Evolutionary conservation across 805 yeast species (phyloP).

Genomic region (Scheffersomyces coipomensis): DNA sequence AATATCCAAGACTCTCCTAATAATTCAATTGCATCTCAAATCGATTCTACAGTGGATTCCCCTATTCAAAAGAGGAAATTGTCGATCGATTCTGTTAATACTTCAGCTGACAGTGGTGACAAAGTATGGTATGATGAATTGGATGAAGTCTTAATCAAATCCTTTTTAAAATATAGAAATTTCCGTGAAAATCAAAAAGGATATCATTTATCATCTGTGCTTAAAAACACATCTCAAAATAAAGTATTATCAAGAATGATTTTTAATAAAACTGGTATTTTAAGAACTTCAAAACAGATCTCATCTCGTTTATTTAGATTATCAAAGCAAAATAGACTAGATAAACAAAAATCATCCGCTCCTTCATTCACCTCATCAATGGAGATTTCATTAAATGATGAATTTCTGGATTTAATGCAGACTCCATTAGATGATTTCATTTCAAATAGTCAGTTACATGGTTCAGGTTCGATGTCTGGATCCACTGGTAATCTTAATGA

Average conservation of each 20-base stretch:
- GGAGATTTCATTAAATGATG: constrained; percentile 13
- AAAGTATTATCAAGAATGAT: constrained; percentile 41
- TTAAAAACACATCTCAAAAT: constrained; percentile 36
- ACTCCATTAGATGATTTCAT: constrained; percentile 28
- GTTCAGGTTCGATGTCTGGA: neutral
- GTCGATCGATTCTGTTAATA: constrained; percentile 1
- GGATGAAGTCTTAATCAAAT: constrained; percentile 33
- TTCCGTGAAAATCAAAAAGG: constrained; percentile 24
- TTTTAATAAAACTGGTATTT: constrained; percentile 31
- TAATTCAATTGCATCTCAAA: constrained; percentile 33
- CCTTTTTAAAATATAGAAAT: constrained; percentile 31
- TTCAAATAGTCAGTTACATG: constrained; percentile 3
- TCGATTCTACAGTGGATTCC: constrained; percentile 27
- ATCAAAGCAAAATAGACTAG: constrained; percentile 21
- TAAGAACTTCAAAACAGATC: constrained; percentile 38
- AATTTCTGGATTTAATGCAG: constrained; percentile 23
- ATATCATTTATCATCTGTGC: constrained; percentile 17
- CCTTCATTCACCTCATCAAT: neutral
- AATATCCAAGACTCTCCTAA: constrained; percentile 28
- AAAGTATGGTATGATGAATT: constrained; percentile 35
- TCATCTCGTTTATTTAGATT: constrained; percentile 28
- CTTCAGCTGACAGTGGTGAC: constrained; percentile 10
- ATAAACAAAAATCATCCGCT: constrained; percentile 10
- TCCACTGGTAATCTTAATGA: neutral
- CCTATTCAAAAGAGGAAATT: constrained; percentile 16